Base-by-base conservation (phyloP, 495 filamentous ascomycete genomes). In the Talaromyces borbonicus region DNA sequence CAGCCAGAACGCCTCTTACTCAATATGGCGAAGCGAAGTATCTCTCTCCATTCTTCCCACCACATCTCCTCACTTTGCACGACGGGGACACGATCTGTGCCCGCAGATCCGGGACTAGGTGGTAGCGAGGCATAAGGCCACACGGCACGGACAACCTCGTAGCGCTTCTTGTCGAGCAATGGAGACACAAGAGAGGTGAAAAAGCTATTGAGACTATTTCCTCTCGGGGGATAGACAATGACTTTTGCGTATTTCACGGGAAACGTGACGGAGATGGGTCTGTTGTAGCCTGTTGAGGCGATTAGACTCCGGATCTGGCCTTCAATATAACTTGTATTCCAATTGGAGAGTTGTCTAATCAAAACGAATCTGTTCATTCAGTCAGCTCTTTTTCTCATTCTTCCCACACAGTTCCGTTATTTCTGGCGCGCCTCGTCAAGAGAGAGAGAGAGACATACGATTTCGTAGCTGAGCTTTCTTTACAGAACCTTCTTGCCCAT, bases 41-140 rank as follows among this genome's bases (percentile, higher is more conserved):
- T 57, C 25, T 68, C 67, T 41, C 53, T 61, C 69, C 71, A 74
- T 42, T 73, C 68, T 38, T 60, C 56, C 66, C 72, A 77, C 73
- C 73, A 77, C 0, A 54, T 59, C 53, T 76, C 69, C 56, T 78
- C 73, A 11, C 61, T 72, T 53, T 73, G 69, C 15, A 74, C 67
- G 2, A 57, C 58, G 47, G 66, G 74, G 14, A 23, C 31, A 1
- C 52, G 49, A 5, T 35, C 42, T 4, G 39, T 12, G 4, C 40
- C 43, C 8, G 41, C 20, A 7, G 41, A 33, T 11, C 42, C 48
- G 12, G 33, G 30, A 20, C 35, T 35, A 11, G 42, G 39, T 14
- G 52, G 52, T n/a, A 49, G 26, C 11, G 48, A 50, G 9, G 52
- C 52, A 44, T 54, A 54, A 25, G 52, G 52, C 52, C 52, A 74